Base-by-base conservation (phyloP, 805 yeast species). In the Schizosaccharomyces osmophilus region DNA sequence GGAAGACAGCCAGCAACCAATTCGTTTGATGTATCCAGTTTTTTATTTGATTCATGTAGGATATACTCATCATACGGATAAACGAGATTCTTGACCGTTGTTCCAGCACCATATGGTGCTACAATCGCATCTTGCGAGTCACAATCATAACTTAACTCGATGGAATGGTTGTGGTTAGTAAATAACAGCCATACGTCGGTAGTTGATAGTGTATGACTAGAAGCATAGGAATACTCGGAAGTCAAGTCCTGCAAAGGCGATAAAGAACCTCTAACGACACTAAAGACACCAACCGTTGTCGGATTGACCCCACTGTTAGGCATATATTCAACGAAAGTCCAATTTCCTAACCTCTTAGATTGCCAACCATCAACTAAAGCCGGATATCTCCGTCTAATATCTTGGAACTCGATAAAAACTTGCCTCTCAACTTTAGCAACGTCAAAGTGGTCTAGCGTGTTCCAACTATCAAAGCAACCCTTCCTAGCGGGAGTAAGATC, bases 381-480 rank as follows among this genome's bases (percentile, higher is more conserved):
- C 9, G 24, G 19, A 36, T 57, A 57, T 36, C 39, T 31, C 4
- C 24, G 9, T 17, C 60, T 29, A 6, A 57, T 57, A 29, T 57
- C 43, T 29, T 57, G 48, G 13, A 57, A 29, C 26, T 41, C 42
- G 9, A 36, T 57, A 19, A 29, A 41, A n/a, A 32, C 15, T 19
- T 57, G 31, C 17, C 60, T 39, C 26, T 36, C 41, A 29, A 22
- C 29, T 13, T 17, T 19, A n/a, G 48, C 26, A 36, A 26, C 26
- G 24, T 57, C 60, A 57, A 36, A 41, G 29, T 57, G 60, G 11
- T 57, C 60, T 11, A 29, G 26, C 19, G 43, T 19, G 19, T 57
- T 57, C 60, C 60, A 57, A 9, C 13, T 22, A 22, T 57, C 60
- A 19, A 13, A 13, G 29, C 60, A 57, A 57, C 60, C 60, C 15